Base-by-base conservation (phyloP, 169 alveolate species). In the Cryptosporidium tyzzeri region DNA sequence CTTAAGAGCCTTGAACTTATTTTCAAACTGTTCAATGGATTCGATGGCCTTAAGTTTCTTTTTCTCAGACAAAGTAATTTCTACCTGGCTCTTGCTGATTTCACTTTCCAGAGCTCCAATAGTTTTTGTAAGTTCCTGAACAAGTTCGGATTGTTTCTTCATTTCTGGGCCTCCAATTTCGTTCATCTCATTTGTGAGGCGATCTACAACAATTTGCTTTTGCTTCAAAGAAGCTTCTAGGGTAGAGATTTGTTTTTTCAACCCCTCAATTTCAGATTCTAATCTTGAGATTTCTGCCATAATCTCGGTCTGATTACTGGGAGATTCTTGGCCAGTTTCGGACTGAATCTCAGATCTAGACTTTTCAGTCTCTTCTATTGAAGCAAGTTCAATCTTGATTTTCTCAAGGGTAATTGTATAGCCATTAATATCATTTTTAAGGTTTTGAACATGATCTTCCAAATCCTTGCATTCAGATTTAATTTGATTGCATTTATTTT, bases 101-200 rank as follows among this genome's bases (percentile, higher is more conserved):
- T 37, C 89, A 4, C n/a, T 48, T 37, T 80, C 80, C 53, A 80
- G 12, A 44, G 39, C 48, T 29, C 51, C 55, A 14, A 80, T 6
- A 16, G 21, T 62, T 21, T 80, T 48, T 26, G 89, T 62, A 2
- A 80, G 67, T 31, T 62, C 53, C 9, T 80, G 44, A 35, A 80
- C 75, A 61, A 61, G 10, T 35, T 80, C 89, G 26, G 59, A 29
- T 65, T 67, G 71, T 3, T 33, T 62, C 65, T 65, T 80, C 89
- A 80, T 80, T 41, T 65, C 75, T 0, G 74, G 74, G 33, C 89
- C 89, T 44, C 89, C 89, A 44, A 80, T 44, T 26, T 80, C 75
- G 8, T 80, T 80, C 89, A 80, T 80, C 37, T 35, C 75, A 33
- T 59, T 50, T 31, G 65, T 67, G 26, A 37, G 55, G 21, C 35